Evolutionary conservation across 1,284 basidiomycete species (phyloP).

Genomic region (Cryptococcus hybrid): DNA sequence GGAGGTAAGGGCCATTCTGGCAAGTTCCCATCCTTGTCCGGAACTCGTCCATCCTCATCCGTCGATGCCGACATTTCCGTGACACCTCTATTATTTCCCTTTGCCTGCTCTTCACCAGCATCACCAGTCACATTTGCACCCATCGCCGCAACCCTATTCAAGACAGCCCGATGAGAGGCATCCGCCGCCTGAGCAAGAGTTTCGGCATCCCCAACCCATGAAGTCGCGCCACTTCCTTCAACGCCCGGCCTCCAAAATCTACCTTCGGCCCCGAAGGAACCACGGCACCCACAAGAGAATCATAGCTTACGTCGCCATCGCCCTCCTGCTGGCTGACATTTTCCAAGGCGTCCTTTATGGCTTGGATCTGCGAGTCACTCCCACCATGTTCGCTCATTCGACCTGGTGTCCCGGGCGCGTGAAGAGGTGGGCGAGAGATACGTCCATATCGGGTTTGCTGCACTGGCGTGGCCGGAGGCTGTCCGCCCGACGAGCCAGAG

Average conservation of each 20-base stretch:
- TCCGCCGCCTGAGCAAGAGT: conserved; percentile 18
- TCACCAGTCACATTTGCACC: neutral
- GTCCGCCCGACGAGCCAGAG: neutral
- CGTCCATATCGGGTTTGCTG: conserved; percentile 22
- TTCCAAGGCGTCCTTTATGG: conserved; percentile 18
- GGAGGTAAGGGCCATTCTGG: conserved; percentile 22
- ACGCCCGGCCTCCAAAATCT: neutral
- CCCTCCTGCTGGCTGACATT: conserved; percentile 7
- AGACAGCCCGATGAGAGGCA: neutral
- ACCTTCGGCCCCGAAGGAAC: neutral
- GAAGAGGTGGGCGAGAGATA: conserved; percentile 19
- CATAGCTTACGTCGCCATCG: conserved; percentile 6
- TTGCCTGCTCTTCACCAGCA: neutral
- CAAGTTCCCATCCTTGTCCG: conserved; percentile 1
- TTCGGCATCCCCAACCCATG: conserved; percentile 9
- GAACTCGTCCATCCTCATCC: conserved; percentile 3
- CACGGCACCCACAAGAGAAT: conserved; percentile 11
- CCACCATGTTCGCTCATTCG: neutral
- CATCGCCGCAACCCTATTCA: neutral
- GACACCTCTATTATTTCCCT: neutral
- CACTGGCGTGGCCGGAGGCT: conserved; percentile 11
- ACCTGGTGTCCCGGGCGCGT: conserved; percentile 1
- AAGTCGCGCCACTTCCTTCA: neutral
- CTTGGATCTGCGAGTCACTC: conserved; percentile 11
- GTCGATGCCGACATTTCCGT: neutral